Conservation (phyloP, 805 yeast genomes). For the Tanozyma kutaoensis region DNA sequence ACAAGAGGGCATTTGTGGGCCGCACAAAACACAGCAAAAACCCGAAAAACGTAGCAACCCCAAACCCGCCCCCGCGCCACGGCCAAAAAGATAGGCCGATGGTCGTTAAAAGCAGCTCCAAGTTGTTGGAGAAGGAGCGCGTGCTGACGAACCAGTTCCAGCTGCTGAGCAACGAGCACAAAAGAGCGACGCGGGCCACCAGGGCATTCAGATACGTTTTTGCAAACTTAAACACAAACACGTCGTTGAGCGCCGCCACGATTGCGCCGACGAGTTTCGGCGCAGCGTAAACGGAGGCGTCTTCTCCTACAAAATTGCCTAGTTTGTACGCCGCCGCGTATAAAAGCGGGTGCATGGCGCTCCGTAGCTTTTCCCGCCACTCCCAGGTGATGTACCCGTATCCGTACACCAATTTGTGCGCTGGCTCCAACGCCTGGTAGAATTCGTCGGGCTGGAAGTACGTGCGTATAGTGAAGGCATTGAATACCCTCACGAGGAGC, state of each 20-base stretch:
- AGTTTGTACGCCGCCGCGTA: too few relatives aligned
- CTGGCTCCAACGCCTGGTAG: conserved; percentile 90
- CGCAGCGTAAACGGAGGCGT: conserved; percentile 26
- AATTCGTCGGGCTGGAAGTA: conserved; percentile 95
- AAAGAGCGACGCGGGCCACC: conserved; percentile 29
- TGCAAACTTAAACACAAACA: conserved; percentile 37
- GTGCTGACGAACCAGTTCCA: conserved; percentile 77
- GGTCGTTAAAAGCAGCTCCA: conserved; percentile 63
- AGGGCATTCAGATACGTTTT: conserved; percentile 15
- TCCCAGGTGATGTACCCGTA: conserved; percentile 92
- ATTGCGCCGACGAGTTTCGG: conserved; percentile 66
- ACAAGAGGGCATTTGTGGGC: conserved; percentile 73
- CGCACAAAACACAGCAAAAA: conserved; percentile 56
- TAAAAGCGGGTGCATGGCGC: too few relatives aligned
- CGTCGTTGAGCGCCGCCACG: conserved; percentile 64
- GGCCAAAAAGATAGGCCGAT: conserved; percentile 65
- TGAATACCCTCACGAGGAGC: too few relatives aligned
- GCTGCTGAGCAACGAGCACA: conserved; percentile 45
- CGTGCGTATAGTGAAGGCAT: conserved; percentile 52
- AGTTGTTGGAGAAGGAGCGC: conserved; percentile 74
- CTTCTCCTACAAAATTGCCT: too few relatives aligned
- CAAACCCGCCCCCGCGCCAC: conserved; percentile 24
- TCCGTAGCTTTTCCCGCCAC: conserved; percentile 66
- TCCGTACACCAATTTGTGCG: conserved; percentile 61
- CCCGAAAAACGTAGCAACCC: conserved; percentile 36